phyloP scores from a whole-genome alignment of 2,329 filamentous ascomycete species.

The Diaporthe ampelina region DNA sequence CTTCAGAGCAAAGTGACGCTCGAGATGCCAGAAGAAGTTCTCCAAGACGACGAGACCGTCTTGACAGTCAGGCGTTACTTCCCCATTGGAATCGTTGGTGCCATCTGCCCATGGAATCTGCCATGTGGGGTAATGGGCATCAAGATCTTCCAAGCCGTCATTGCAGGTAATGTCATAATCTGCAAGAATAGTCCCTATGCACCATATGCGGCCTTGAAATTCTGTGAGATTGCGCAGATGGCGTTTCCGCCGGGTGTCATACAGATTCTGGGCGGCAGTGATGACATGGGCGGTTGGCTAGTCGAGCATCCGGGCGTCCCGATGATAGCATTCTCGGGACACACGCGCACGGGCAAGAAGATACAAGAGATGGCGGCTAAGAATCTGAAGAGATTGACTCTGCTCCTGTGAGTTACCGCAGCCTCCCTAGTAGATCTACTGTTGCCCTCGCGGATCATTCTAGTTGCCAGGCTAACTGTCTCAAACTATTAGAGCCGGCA shows the following conservation, averaged over 20 bases:
- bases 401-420: not conserved
- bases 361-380: slow-evolving; percentile 14
- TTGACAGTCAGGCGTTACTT: not conserved
- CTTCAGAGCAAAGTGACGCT: not conserved
- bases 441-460: too few species aligned
- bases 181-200: slow-evolving; percentile 18
- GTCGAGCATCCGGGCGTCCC: not conserved
- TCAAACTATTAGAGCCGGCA: not conserved
- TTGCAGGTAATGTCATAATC: slow-evolving; percentile 7
- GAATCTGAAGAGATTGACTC: slow-evolving; percentile 15
- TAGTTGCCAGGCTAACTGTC: not conserved
- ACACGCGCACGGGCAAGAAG: slow-evolving; percentile 6
- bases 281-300: slow-evolving; percentile 20
- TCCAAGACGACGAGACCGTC: slow-evolving; percentile 11
- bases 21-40: slow-evolving; percentile 2
- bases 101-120: slow-evolving; percentile 16
- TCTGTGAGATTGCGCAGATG: slow-evolving; percentile 8
- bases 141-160: slow-evolving; percentile 16
- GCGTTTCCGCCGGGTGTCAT: slow-evolving; percentile 1
- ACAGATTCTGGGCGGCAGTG: slow-evolving; percentile 6
- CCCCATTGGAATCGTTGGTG: not conserved
- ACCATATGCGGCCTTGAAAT: not conserved
- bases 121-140: slow-evolving; percentile 14
- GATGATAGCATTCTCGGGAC: slow-evolving; percentile 15
- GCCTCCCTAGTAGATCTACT: too few species aligned